These are phyloP conservation scores for Eucommia ulmoides DNA, from an alignment of 257 asterid species.

Conservation along the genomic window DNA sequence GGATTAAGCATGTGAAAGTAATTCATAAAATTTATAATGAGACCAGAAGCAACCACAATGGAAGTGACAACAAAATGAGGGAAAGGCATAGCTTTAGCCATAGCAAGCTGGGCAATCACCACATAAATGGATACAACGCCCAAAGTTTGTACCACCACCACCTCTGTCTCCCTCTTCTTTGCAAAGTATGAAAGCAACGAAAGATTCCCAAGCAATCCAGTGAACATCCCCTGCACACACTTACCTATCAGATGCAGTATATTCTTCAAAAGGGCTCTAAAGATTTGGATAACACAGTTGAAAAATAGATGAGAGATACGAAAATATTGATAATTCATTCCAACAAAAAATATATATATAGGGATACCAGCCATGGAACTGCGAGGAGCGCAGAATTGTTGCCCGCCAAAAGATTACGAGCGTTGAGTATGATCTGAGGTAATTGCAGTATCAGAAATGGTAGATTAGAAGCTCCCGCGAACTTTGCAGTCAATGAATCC, in stretches of 20 bases:
- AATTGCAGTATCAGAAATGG: slow-evolving; percentile 87
- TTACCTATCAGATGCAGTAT: too few relatives aligned
- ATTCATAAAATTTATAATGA: slow-evolving; percentile 53
- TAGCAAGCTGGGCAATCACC: slow-evolving; percentile 78
- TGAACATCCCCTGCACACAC: slow-evolving; percentile 91
- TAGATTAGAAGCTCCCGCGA: slow-evolving; percentile 86
- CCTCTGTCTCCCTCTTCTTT: slow-evolving; percentile 85
- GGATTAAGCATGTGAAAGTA: slow-evolving; percentile 56
- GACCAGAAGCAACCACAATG: slow-evolving; percentile 64
- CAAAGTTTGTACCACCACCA: slow-evolving; percentile 66
- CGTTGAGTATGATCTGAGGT: slow-evolving; percentile 87
- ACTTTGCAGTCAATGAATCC: slow-evolving; percentile 83
- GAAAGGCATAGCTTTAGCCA: slow-evolving; percentile 94
- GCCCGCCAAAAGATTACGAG: slow-evolving; percentile 18
- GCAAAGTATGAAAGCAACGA: slow-evolving; percentile 77
- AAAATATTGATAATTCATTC: slow-evolving; percentile 6
- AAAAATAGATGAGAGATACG: too few relatives aligned
- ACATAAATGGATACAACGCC: slow-evolving; percentile 75
- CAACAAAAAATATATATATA: too few relatives aligned
- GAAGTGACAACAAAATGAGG: slow-evolving; percentile 78
- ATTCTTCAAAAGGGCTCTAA: too few relatives aligned
- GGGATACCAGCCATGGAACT: slow-evolving; percentile 1
- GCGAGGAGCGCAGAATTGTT: slow-evolving; percentile 1
- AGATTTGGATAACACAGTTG: too few relatives aligned
- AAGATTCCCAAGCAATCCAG: slow-evolving; percentile 94